These are phyloP conservation scores for Clausena lansium DNA, from an alignment of 345 rosid species.

Conservation along the genomic window DNA sequence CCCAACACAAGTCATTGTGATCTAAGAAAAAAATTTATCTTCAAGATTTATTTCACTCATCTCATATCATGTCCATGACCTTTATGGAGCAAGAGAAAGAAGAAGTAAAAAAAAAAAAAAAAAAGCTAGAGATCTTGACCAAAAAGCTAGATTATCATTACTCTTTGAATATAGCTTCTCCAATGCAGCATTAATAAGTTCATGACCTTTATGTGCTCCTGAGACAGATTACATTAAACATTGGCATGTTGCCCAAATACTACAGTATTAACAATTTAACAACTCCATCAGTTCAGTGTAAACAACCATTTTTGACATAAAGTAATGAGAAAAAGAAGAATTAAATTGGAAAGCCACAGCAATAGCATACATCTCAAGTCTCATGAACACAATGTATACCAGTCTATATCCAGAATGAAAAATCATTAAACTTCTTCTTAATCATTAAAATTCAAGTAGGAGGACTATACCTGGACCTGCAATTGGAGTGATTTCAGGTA, in stretches of 20 bases:
- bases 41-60: not conserved
- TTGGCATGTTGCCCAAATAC: not conserved
- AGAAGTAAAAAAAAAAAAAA: too few relatives aligned
- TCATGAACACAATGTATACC: not conserved
- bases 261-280: not conserved
- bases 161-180: not conserved
- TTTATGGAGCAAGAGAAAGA: too few relatives aligned
- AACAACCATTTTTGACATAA: not conserved
- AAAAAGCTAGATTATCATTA: not conserved
- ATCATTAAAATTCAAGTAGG: not conserved
- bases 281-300: not conserved
- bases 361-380: not conserved
- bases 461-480: conserved; percentile 50
- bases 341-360: not conserved
- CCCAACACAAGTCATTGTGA: not conserved
- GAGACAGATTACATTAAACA: not conserved
- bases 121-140: not conserved
- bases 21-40: not conserved
- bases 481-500: conserved; percentile 56
- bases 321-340: not conserved
- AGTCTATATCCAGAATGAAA: not conserved
- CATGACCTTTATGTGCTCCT: not conserved
- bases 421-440: not conserved
- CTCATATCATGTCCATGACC: not conserved
- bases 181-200: not conserved